These are phyloP conservation scores for Hypoxylon fragiforme DNA, from an alignment of 495 filamentous ascomycete species.

Conservation along the genomic window DNA sequence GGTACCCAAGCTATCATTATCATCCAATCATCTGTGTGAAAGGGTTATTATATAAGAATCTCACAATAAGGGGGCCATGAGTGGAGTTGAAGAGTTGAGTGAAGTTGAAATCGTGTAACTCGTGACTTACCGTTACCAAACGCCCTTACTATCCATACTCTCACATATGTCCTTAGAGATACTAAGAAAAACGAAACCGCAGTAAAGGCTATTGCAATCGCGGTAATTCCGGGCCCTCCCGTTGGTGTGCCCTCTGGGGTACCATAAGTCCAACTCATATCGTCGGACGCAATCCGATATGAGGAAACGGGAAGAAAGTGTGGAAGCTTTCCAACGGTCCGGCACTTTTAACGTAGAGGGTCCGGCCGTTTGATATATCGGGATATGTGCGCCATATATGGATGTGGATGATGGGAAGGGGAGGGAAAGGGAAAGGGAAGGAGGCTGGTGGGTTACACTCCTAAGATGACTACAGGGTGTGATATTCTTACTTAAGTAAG, in stretches of 20 bases:
- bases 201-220: constrained; percentile 39
- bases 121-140: constrained; percentile 36
- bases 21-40: constrained; percentile 45
- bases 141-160: constrained; percentile 39
- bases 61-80: too few relatives aligned
- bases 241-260: constrained; percentile 42
- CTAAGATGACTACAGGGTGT: too few relatives aligned
- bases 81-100: too few relatives aligned
- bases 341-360: neutral
- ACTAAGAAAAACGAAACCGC: constrained; percentile 42
- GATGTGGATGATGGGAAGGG: too few relatives aligned
- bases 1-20: constrained; percentile 45
- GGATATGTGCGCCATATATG: too few relatives aligned
- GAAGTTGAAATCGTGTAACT: too few relatives aligned
- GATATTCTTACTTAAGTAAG: too few relatives aligned
- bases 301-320: neutral
- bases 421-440: too few relatives aligned
- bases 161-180: constrained; percentile 42
- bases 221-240: constrained; percentile 40
- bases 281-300: neutral
- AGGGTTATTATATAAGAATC: too few relatives aligned
- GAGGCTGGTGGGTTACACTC: too few relatives aligned
- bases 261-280: constrained; percentile 50
- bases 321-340: neutral
- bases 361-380: too few relatives aligned